Evolutionary conservation across 2,329 filamentous ascomycete genomes (phyloP).

Genomic region (Trichocomaceae sp.): DNA sequence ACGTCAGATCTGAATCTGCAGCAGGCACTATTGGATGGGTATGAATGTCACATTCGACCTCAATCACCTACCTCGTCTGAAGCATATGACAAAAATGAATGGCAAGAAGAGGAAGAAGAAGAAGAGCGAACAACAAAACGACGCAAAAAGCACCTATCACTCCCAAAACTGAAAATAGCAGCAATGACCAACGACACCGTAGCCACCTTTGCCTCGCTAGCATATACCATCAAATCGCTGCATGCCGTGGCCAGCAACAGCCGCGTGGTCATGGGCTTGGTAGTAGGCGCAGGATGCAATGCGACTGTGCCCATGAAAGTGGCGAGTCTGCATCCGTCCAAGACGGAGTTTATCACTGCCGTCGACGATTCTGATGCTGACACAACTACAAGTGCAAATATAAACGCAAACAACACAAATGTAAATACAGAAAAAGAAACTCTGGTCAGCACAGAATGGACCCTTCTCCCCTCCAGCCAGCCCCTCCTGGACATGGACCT

Average conservation of each 20-base stretch:
- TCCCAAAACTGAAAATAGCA: slow-evolving; percentile 60
- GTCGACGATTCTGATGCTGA: slow-evolving; percentile 38
- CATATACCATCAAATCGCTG: slow-evolving; percentile 51
- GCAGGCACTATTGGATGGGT: slow-evolving; percentile 29
- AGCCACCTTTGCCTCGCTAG: slow-evolving; percentile 68
- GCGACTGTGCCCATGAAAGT: slow-evolving; percentile 65
- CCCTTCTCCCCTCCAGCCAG: slow-evolving; percentile 61
- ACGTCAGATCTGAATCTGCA: slow-evolving; percentile 29
- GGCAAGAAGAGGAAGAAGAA: not conserved
- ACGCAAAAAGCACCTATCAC: slow-evolving; percentile 24
- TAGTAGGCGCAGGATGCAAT: slow-evolving; percentile 71
- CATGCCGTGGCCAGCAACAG: slow-evolving; percentile 49
- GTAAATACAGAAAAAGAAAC: slow-evolving; percentile 48
- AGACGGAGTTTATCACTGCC: slow-evolving; percentile 33
- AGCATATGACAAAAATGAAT: not conserved
- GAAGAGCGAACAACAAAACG: slow-evolving; percentile 19
- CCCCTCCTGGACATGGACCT: slow-evolving; percentile 57
- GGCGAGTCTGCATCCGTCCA: slow-evolving; percentile 54
- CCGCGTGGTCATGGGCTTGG: slow-evolving; percentile 66
- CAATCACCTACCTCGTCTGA: slow-evolving; percentile 18
- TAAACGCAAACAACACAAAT: slow-evolving; percentile 17
- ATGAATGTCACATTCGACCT: slow-evolving; percentile 37
- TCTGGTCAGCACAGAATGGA: slow-evolving; percentile 74
- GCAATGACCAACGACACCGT: slow-evolving; percentile 75
- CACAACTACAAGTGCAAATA: slow-evolving; percentile 26